A percentile compares a stretch with the other conserved stretches of the same genome.
These are phyloP conservation scores for Mortierella polycephala DNA, from an alignment of 371 early-diverging fungal genomes.

Conservation along the genomic window DNA sequence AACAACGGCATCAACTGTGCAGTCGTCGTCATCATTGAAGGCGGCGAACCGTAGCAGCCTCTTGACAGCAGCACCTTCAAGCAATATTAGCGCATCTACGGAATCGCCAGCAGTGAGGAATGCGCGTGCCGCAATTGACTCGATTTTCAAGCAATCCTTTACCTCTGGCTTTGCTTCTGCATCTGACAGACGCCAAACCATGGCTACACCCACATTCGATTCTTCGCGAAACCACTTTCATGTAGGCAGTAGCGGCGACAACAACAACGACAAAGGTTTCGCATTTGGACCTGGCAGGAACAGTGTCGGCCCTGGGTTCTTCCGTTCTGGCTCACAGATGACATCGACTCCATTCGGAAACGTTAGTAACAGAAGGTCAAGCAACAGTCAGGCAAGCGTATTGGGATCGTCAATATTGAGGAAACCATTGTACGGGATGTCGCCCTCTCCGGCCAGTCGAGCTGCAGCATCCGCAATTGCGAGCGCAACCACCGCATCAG, in stretches of 20 bases:
- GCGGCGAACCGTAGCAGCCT: background rate
- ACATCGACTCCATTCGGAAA: constrained; percentile 15
- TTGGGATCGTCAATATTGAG: constrained; percentile 6
- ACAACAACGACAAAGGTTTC: background rate
- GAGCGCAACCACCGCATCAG: constrained; percentile 1
- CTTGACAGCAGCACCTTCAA: background rate
- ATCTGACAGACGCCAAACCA: constrained; percentile 39
- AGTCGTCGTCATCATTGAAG: background rate
- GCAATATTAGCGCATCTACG: background rate
- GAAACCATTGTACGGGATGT: constrained; percentile 11
- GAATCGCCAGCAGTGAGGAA: background rate
- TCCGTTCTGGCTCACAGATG: background rate
- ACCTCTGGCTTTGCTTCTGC: constrained; percentile 35
- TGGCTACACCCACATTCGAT: constrained; percentile 17
- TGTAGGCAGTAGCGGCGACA: background rate
- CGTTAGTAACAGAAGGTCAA: background rate
- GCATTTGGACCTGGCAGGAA: constrained; percentile 3
- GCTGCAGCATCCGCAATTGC: constrained; percentile 29
- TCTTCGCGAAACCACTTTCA: background rate
- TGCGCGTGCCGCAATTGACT: constrained; percentile 11
- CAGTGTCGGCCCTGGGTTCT: constrained; percentile 26
- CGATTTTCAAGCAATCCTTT: constrained; percentile 30
- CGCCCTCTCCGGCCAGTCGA: constrained; percentile 24
- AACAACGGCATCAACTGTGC: background rate
- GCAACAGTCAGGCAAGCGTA: constrained; percentile 18